Base-by-base conservation (phyloP, 225 moss, liverwort and hornwort genomes). In the Lunularia cruciata region DNA sequence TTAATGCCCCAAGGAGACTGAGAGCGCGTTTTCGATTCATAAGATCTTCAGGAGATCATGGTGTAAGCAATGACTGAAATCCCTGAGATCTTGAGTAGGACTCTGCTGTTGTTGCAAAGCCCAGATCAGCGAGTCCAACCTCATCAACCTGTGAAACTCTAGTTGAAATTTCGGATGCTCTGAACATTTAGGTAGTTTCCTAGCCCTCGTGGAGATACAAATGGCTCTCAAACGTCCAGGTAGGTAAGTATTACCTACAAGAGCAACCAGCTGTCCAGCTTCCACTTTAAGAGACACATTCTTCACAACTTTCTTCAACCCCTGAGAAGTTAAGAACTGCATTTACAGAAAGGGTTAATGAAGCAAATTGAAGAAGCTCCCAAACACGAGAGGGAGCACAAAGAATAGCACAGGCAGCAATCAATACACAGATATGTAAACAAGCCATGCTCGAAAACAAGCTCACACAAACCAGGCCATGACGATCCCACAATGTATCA, bases 211-310 rank as follows among this genome's bases (percentile, higher is more conserved):
- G 49, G 7, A 56, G 12, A 30, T 30, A 60, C 1, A 22, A 45
- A 27, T 28, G 15, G 8, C 5, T 45, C 6, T 42, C 22, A 34
- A 51, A 67, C 37, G 20, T 69, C 5, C 55, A 16, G 39, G 8
- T 39, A n/a, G 37, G 40, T n/a, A 57, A 37, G 49, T 26, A 69
- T 69, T 69, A 69, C 69, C 69, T 69, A 69, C 69, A 69, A 69
- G 69, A 69, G 69, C 69, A 55, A 69, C 69, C 69, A 69, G 57
- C 56, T 57, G 69, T 26, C 69, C 69, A 45, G 69, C 55, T 37
- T 69, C 55, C 12, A 69, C 56, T 11, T 42, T 36, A 40, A 69
- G 69, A 14, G 69, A 69, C 3, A 69, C 56, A 57, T 57, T 57
- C 55, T 39, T 57, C 38, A 69, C 69, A 30, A 69, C 69, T 16